Percentiles rank a stretch among this genome's conserved stretches.
phyloP scores from a whole-genome alignment of 345 rosid genomes.

The Brassica cretica region DNA sequence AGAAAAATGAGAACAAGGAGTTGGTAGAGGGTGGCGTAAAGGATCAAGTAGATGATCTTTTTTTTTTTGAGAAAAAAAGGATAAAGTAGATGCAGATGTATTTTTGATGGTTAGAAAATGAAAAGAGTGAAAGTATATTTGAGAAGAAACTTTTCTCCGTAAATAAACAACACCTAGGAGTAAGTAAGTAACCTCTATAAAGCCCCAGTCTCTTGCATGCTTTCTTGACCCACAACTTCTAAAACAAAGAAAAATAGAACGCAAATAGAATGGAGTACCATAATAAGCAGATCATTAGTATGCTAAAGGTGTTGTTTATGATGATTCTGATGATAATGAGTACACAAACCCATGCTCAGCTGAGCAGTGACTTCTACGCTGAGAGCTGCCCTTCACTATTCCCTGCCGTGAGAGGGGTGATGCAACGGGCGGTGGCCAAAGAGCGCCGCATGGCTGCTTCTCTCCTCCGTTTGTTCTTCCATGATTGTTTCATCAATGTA shows the following conservation, averaged over 20 bases:
- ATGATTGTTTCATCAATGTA: constrained; percentile 90
- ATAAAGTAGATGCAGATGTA: background rate
- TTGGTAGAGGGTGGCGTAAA: background rate
- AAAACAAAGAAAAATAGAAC: background rate
- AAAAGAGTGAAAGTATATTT: constrained; percentile 5
- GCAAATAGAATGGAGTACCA: constrained; percentile 12
- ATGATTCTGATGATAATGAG: constrained; percentile 3
- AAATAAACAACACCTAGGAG: background rate
- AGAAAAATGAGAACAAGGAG: background rate
- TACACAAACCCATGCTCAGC: constrained; percentile 44
- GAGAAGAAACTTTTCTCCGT: constrained; percentile 5
- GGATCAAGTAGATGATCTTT: background rate
- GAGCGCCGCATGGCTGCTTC: constrained; percentile 78
- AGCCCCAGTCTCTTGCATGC: background rate
- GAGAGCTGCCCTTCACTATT: constrained; percentile 58
- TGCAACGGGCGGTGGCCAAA: constrained; percentile 50
- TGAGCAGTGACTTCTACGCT: constrained; percentile 57
- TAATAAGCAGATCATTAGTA: background rate
- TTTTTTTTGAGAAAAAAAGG: background rate
- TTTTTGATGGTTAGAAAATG: background rate
- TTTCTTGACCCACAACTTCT: constrained; percentile 17
- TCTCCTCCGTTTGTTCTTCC: constrained; percentile 80
- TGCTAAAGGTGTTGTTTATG: background rate
- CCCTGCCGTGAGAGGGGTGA: constrained; percentile 46
- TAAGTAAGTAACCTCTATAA: constrained; percentile 29